These are phyloP conservation scores for Marchantia polymorpha DNA, from an alignment of 225 moss, liverwort and hornwort species.

Conservation along the genomic window DNA sequence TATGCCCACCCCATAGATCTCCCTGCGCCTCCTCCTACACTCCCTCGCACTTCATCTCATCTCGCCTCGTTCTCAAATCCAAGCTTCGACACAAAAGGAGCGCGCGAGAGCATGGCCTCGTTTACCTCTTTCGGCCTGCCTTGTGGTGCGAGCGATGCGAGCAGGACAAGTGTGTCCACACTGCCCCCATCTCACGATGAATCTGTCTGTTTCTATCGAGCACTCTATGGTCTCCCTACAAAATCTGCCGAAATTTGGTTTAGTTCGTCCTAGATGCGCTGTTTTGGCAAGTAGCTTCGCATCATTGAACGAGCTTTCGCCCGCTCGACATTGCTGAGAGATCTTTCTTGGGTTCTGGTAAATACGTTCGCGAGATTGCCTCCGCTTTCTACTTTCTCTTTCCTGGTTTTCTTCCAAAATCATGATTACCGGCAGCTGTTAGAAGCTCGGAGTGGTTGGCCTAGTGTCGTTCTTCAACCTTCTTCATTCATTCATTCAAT, in stretches of 20 bases:
- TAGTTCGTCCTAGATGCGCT: not conserved
- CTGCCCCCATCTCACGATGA: not conserved
- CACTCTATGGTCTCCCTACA: not conserved
- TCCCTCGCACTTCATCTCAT: no score
- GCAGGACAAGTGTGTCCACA: not conserved
- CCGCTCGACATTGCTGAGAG: not conserved
- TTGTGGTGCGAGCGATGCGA: not conserved
- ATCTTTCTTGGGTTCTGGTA: not conserved
- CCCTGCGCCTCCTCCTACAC: no score
- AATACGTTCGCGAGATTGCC: not conserved
- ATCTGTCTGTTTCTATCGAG: not conserved
- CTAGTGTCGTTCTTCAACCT: no score
- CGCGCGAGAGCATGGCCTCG: no score
- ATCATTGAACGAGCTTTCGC: not conserved
- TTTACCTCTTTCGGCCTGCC: no score
- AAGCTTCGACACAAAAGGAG: no score
- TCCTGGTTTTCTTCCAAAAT: no score
- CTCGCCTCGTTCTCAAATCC: no score
- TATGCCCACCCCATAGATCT: not conserved
- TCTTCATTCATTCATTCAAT: no score
- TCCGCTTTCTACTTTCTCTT: no score
- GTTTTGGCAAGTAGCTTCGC: not conserved
- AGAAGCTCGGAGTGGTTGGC: no score
- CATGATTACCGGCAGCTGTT: no score
- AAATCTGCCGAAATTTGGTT: not conserved